A percentile compares a stretch with the other conserved stretches of the same genome.
Conservation (phyloP, 106 monocot species). For the Phalaenopsis equestris region DNA sequence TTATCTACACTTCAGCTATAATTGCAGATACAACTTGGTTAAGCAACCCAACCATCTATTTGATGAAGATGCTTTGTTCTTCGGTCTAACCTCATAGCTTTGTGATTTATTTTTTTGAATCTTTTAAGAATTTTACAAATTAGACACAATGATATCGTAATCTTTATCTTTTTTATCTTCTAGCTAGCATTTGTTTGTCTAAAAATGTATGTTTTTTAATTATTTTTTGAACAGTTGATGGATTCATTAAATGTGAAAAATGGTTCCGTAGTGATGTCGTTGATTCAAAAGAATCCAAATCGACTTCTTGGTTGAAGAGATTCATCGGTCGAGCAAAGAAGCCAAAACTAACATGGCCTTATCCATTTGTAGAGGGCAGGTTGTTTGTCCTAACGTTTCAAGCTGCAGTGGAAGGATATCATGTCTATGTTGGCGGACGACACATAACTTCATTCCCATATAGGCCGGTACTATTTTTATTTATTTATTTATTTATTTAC, state of each 20-base stretch:
- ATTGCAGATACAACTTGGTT: neutral
- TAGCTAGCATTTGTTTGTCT: no score
- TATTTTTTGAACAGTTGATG: conserved; percentile 63
- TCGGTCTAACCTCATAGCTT: neutral
- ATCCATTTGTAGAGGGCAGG: conserved; percentile 71
- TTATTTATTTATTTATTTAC: neutral
- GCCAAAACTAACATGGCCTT: conserved; percentile 89
- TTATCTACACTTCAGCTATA: neutral
- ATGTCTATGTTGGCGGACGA: conserved; percentile 65
- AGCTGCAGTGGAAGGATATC: conserved; percentile 89
- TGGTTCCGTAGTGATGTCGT: conserved; percentile 67
- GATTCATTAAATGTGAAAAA: conserved; percentile 86
- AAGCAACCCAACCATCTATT: neutral
- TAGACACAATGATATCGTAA: neutral
- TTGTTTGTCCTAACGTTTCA: conserved; percentile 75
- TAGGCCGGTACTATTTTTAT: conserved; percentile 34
- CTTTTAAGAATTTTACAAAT: neutral
- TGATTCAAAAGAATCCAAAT: conserved; percentile 85
- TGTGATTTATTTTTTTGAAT: neutral
- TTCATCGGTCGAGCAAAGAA: conserved; percentile 93
- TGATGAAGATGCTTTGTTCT: neutral
- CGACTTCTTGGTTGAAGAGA: conserved; percentile 78
- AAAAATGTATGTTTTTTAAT: no score
- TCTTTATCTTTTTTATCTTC: neutral
- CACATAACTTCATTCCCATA: conserved; percentile 89